Base-by-base conservation (phyloP, 2,329 filamentous ascomycete genomes). In the Clarireedia monteithiana region DNA sequence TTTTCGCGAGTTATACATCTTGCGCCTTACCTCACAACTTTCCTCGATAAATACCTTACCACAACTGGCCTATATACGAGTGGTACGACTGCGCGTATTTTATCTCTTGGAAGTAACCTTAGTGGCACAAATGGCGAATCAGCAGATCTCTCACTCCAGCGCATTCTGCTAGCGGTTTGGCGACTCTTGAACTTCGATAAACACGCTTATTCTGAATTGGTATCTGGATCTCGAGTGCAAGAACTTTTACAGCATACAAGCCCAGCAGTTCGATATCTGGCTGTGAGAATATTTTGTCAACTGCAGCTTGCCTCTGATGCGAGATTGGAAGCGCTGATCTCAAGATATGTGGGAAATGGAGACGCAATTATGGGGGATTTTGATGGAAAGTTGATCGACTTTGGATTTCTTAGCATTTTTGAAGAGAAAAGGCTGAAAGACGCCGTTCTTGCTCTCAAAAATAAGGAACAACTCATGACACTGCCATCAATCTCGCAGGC, bases 1-100 rank as follows among this genome's bases (percentile, higher is more conserved):
- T 88, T 96, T 73, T 86, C 88, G 59, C 81, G 88, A 66, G 78
- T 96, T 60, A 71, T 96, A 64, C 89, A 90, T 17, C 85, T 94
- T 75, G 88, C 88, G 62, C 88, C 90, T 50, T 83, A 92, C 68
- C 77, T 97, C 45, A 83, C 85, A 53, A 80, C 84, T 58, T 89
- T 91, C 69, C 79, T 89, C 59, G 80, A 85, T 71, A 75, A 76
- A 66, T 69, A 70, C 58, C 62, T 73, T 15, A 52, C 44, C 38
- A 50, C 48, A 24, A 61, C 39, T 26, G 59, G 57, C 4, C 34
- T 54, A 14, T 45, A 53, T 44, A 7, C 50, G 15, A 15, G 26
- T 10, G 26, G 56, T 62, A 62, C 60, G 68, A 36, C 14, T 30
- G 40, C 48, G n/a, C 45, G 59, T 3, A 63, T 67, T 60, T 26